Conservation (phyloP, 192 early-diverging fungal genomes). For the Coemansia sp. region DNA sequence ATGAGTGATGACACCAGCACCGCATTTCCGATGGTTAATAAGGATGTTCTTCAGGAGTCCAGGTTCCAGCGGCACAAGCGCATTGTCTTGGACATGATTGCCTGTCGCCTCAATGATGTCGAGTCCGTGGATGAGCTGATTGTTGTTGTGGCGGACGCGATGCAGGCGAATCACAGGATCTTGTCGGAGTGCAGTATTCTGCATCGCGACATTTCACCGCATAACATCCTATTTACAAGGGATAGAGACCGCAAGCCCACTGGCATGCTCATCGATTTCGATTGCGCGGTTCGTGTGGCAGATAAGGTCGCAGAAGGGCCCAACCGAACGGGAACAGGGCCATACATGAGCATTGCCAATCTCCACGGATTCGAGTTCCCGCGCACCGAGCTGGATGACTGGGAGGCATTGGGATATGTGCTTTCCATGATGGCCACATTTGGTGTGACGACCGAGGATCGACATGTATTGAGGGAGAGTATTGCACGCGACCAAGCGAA, state of each 20-base stretch:
- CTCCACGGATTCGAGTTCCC: background rate
- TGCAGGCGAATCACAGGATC: no score
- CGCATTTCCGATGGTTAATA: no score
- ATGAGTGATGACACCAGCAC: no score
- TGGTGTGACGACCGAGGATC: background rate
- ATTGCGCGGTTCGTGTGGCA: constrained; percentile 1
- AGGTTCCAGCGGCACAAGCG: no score
- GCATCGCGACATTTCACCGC: constrained; percentile 25
- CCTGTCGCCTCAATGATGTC: no score
- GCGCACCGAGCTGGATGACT: constrained; percentile 15
- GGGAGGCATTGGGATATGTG: constrained; percentile 13
- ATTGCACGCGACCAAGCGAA: no score
- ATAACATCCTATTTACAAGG: constrained; percentile 17
- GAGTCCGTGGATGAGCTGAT: no score
- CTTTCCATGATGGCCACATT: constrained; percentile 9
- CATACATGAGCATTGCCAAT: constrained; percentile 15
- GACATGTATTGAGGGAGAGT: no score
- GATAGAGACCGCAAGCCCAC: background rate
- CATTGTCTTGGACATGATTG: no score
- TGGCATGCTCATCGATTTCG: constrained; percentile 24
- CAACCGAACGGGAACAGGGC: constrained; percentile 13
- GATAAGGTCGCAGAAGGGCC: background rate
- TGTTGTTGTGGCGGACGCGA: no score
- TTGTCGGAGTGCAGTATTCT: background rate
- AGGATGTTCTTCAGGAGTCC: no score